phyloP scores from a whole-genome alignment of 495 filamentous ascomycete genomes.

The Xanthoparmelia taractica region DNA sequence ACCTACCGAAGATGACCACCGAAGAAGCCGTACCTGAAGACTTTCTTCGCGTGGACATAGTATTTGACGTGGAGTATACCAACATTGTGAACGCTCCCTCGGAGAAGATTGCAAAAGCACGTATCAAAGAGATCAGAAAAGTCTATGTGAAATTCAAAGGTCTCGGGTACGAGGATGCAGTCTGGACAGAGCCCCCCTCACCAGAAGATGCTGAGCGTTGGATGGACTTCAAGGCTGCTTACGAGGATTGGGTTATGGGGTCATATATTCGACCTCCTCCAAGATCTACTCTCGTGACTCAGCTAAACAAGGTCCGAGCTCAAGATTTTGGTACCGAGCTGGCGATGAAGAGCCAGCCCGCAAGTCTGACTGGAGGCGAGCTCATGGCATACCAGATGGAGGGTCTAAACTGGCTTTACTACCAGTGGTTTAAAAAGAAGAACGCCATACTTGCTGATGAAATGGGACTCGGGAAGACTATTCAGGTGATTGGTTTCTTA shows the following conservation, averaged over 20 bases:
- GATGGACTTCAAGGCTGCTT: slow-evolving; percentile 74
- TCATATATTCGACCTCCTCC: slow-evolving; percentile 57
- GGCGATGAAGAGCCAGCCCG: slow-evolving; percentile 64
- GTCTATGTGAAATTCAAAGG: slow-evolving; percentile 89
- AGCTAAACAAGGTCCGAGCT: slow-evolving; percentile 52
- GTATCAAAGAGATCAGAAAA: slow-evolving; percentile 58
- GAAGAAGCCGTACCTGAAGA: slow-evolving; percentile 80
- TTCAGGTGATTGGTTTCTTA: slow-evolving; percentile 83
- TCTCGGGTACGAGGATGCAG: slow-evolving; percentile 83
- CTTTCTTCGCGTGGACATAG: slow-evolving; percentile 76
- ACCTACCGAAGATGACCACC: slow-evolving; percentile 57
- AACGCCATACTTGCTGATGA: slow-evolving; percentile 97
- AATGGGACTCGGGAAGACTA: slow-evolving; percentile 98
- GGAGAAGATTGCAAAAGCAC: slow-evolving; percentile 54
- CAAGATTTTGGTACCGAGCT: slow-evolving; percentile 58
- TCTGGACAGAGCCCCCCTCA: slow-evolving; percentile 81
- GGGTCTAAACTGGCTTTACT: slow-evolving; percentile 95
- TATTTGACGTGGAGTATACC: slow-evolving; percentile 68
- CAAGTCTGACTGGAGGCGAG: slow-evolving; percentile 63
- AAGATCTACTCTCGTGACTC: slow-evolving; percentile 45
- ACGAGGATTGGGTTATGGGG: slow-evolving; percentile 73
- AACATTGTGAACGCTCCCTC: slow-evolving; percentile 40
- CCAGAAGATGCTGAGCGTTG: slow-evolving; percentile 59
- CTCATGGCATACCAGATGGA: slow-evolving; percentile 93
- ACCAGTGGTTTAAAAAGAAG: slow-evolving; percentile 69